These are phyloP conservation scores for Trichosanthes truncata DNA, from an alignment of 306 rosid genomes.

Conservation along the genomic window DNA sequence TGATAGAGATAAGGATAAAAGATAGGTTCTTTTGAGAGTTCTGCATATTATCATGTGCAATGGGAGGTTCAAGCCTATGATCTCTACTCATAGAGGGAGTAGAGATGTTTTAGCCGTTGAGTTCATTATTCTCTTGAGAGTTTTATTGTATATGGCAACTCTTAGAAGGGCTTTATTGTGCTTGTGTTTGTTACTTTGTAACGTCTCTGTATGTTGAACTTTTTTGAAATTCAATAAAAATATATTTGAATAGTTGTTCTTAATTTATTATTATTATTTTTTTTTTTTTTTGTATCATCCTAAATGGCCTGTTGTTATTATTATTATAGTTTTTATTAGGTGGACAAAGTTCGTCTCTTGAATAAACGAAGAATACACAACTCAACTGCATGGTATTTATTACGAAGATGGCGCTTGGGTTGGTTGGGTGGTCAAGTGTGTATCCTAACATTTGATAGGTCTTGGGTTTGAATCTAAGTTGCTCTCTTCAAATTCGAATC, in stretches of 20 bases:
- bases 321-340: too few species aligned
- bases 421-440: too few species aligned
- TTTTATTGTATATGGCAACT: neutral
- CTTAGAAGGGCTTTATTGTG: neutral
- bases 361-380: too few species aligned
- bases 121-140: neutral
- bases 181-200: neutral
- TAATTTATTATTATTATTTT: neutral
- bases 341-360: too few species aligned
- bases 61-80: neutral
- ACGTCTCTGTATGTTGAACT: too few species aligned
- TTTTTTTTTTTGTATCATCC: neutral
- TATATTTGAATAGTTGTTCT: neutral
- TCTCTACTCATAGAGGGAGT: neutral
- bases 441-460: too few species aligned
- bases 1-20: neutral
- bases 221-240: neutral
- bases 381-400: too few species aligned
- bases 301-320: neutral
- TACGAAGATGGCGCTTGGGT: too few species aligned
- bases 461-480: too few species aligned
- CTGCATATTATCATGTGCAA: neutral
- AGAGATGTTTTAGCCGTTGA: neutral
- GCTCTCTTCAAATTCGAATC: too few species aligned
- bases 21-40: neutral